phyloP scores from a whole-genome alignment of 352 stramenopile species.

The Phytophthora crassamura region DNA sequence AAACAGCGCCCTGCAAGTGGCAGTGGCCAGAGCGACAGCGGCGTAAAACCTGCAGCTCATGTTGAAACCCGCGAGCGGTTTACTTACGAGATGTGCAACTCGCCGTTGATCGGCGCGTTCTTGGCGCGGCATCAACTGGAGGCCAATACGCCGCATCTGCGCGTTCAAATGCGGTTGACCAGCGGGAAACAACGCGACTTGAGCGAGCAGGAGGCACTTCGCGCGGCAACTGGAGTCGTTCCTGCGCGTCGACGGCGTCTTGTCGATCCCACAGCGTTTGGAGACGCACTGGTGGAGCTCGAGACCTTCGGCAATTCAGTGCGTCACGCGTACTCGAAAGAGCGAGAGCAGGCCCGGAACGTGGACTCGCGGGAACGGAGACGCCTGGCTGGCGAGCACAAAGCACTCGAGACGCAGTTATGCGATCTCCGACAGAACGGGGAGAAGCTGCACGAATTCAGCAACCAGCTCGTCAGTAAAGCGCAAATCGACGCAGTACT shows the following conservation, averaged over 20 bases:
- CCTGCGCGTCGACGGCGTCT: slow-evolving; percentile 49
- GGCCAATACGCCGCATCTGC: slow-evolving; percentile 49
- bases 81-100: slow-evolving; percentile 74
- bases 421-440: slow-evolving; percentile 42
- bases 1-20: not conserved
- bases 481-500: slow-evolving; percentile 46
- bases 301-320: slow-evolving; percentile 62
- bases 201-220: slow-evolving; percentile 55
- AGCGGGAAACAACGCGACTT: slow-evolving; percentile 53
- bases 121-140: slow-evolving; percentile 60
- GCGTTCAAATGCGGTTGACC: slow-evolving; percentile 67
- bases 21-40: not conserved
- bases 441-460: slow-evolving; percentile 63
- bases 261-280: slow-evolving; percentile 59
- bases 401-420: slow-evolving; percentile 50
- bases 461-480: slow-evolving; percentile 74
- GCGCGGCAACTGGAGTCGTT: slow-evolving; percentile 36
- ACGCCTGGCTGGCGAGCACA: slow-evolving; percentile 38
- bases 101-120: slow-evolving; percentile 64
- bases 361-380: slow-evolving; percentile 44
- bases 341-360: slow-evolving; percentile 49
- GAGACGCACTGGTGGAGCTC: slow-evolving; percentile 58
- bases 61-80: slow-evolving; percentile 59
- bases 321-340: slow-evolving; percentile 47
- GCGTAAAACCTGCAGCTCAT: slow-evolving; percentile 12